These are phyloP conservation scores for Starmerella bombicola DNA, from an alignment of 805 yeast species.

Conservation along the genomic window DNA sequence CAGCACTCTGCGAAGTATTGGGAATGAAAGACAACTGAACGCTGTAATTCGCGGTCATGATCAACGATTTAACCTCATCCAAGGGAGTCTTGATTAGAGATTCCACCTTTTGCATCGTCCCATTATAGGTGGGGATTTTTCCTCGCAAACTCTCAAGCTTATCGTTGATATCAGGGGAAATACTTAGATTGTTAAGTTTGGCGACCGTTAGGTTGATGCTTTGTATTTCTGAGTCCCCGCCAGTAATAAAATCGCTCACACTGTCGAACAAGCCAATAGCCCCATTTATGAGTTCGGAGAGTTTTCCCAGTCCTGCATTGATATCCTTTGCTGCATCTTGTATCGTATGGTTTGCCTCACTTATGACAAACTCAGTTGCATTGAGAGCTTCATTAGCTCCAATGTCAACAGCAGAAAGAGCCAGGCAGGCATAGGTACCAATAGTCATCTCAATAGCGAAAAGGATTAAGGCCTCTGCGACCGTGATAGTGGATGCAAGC, in stretches of 20 bases:
- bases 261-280: conserved; percentile 40
- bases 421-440: conserved; percentile 79
- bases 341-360: conserved; percentile 50
- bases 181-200: conserved; percentile 43
- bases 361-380: conserved; percentile 52
- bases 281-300: conserved; percentile 46
- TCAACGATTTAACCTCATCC: conserved; percentile 33
- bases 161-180: conserved; percentile 49
- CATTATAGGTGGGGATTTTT: conserved; percentile 52
- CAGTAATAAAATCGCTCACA: conserved; percentile 45
- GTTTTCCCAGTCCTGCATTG: conserved; percentile 50
- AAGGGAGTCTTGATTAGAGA: conserved; percentile 49
- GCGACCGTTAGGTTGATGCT: conserved; percentile 48
- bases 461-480: conserved; percentile 44
- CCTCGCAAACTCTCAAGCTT: conserved; percentile 41
- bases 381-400: conserved; percentile 61
- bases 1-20: not conserved
- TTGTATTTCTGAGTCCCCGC: conserved; percentile 33
- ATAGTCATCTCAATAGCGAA: conserved; percentile 60
- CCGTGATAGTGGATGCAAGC: conserved; percentile 39
- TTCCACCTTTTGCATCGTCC: conserved; percentile 49
- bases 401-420: conserved; percentile 62
- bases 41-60: conserved; percentile 23
- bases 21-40: not conserved
- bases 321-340: conserved; percentile 44